Evolutionary conservation across 257 asterid species (phyloP), one percentile per base, ranked within the genome.

Genomic region (Capsicum baccatum): DNA sequence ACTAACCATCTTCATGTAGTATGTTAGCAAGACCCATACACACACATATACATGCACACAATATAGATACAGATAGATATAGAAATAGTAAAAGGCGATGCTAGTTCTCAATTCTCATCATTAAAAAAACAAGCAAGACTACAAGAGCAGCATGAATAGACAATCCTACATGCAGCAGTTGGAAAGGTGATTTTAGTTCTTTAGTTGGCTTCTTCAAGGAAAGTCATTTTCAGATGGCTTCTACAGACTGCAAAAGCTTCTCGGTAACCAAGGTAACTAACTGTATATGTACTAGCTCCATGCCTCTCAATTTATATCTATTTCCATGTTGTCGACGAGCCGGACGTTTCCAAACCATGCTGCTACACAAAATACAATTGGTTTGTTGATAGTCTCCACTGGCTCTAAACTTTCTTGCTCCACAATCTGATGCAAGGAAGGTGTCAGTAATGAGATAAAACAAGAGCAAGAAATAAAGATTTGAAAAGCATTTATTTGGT

Each of bases 271-370:
- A 57, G 21, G 81, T 26, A 12, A 21, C 37, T 26, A 12, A 21
- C 37, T 54, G 62, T 52, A 76, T 76, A 26, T 74, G 52, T 26
- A 33, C 63, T 14, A 47, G 47, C 13, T 81, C 62, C 84, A 63
- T 64, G 54, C 6, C 54, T 68, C 39, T 84, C 84, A 37, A 67
- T 15, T 68, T 37, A 88, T 13, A 33, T 58, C 58, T 80, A 96
- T 90, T 87, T 96, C 99, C 87, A 96, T 84, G 91, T 96, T 96
- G 91, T 94, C 99, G 48, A 94, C 37, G 84, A 96, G 94, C 87
- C 99, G 89, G 63, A 94, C 98, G 70, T 85, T 90, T 82, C 98
- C 97, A 48, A 96, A 96, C 97, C 92, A 93, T 9, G 95, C 98
- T 71, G 99, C 99, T 71, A 96, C 78, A 69, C 99, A 96, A 58